phyloP scores from a whole-genome alignment of 1,284 basidiomycete genomes.

The Pisolithus thermaeus region DNA sequence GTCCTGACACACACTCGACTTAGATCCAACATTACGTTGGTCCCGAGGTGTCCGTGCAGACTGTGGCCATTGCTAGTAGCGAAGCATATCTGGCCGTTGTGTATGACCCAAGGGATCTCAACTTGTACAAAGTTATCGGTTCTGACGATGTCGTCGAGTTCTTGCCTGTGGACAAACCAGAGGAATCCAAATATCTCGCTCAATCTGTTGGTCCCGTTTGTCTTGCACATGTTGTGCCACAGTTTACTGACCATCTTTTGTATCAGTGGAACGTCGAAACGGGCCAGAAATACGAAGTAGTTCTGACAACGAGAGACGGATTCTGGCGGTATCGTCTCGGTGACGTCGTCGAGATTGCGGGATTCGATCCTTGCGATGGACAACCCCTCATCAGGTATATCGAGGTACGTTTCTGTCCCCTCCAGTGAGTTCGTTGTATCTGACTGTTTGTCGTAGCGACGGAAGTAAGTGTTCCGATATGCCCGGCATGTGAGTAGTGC shows the following conservation, averaged over 20 bases:
- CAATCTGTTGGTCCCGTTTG: conserved; percentile 12
- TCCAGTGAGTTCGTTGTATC: background rate
- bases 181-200: conserved; percentile 13
- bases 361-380: conserved; percentile 12
- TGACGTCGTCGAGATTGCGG: conserved; percentile 7
- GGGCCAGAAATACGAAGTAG: conserved; percentile 6
- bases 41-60: conserved; percentile 13
- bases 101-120: conserved; percentile 20
- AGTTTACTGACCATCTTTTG: background rate
- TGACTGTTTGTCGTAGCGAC: conserved; percentile 9
- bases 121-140: conserved; percentile 20
- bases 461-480: conserved; percentile 13
- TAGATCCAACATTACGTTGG: conserved; percentile 21
- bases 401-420: conserved; percentile 12
- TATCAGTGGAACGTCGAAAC: conserved; percentile 4
- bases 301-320: conserved; percentile 8
- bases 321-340: conserved; percentile 7
- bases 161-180: conserved; percentile 10
- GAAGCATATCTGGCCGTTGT: conserved; percentile 19
- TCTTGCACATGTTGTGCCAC: too few relatives aligned
- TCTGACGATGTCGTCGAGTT: conserved; percentile 23
- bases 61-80: conserved; percentile 19
- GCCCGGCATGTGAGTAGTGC: background rate
- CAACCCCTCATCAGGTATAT: conserved; percentile 18
- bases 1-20: background rate